Evolutionary conservation across 2,329 filamentous ascomycete species (phyloP).

Genomic region (Ramularia collo-cygni): DNA sequence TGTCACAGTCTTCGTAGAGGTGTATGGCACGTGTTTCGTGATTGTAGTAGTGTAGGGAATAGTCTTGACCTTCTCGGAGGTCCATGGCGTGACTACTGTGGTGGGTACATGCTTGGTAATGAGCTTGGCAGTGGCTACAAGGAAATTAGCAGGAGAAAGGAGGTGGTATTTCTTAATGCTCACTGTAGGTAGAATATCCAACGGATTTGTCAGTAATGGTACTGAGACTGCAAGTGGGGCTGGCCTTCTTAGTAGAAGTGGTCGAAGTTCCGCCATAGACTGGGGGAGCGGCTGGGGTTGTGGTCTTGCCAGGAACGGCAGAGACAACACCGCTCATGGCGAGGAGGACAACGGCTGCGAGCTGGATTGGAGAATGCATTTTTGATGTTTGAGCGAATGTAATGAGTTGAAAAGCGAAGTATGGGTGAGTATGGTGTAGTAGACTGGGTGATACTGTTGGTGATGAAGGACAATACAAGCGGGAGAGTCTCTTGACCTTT

Average conservation of each 20-base stretch:
- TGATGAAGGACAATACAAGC: slow-evolving; percentile 5
- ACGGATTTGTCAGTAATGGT: slow-evolving; percentile 9
- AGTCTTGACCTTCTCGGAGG: background rate
- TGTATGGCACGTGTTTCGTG: slow-evolving; percentile 3
- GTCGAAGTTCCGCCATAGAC: background rate
- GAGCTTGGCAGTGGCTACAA: slow-evolving; percentile 5
- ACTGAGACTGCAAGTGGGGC: slow-evolving; percentile 8
- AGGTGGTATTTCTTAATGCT: too few species aligned
- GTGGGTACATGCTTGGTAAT: slow-evolving; percentile 5
- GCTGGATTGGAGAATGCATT: slow-evolving; percentile 16
- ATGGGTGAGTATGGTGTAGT: slow-evolving; percentile 5
- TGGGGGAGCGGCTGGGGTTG: slow-evolving; percentile 4
- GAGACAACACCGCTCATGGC: slow-evolving; percentile 14
- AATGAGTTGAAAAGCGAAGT: slow-evolving; percentile 6
- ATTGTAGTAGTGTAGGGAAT: background rate
- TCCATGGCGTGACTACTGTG: slow-evolving; percentile 6
- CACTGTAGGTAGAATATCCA: slow-evolving; percentile 7
- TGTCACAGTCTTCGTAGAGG: slow-evolving; percentile 7
- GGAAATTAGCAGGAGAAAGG: background rate
- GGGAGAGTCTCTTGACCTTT: slow-evolving; percentile 1
- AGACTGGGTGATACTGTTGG: slow-evolving; percentile 11
- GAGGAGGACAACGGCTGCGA: slow-evolving; percentile 12
- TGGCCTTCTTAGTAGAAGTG: slow-evolving; percentile 1
- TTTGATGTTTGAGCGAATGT: slow-evolving; percentile 10
- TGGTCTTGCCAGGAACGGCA: slow-evolving; percentile 10